Evolutionary conservation across 495 filamentous ascomycete species (phyloP).

Genomic region (Trichoderma asperelloides): DNA sequence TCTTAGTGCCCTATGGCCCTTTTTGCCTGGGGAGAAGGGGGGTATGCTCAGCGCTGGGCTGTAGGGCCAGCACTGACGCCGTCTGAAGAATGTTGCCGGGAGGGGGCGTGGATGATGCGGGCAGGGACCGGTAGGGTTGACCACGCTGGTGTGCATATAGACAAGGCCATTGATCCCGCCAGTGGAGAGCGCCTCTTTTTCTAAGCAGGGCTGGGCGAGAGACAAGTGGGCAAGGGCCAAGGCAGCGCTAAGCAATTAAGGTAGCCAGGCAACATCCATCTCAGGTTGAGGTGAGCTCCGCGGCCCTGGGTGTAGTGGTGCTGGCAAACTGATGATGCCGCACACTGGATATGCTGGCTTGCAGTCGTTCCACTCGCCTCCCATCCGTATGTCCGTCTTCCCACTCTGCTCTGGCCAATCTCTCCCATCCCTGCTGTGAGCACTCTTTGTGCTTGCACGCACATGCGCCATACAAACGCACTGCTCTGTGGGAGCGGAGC

Average conservation of each 20-base stretch:
- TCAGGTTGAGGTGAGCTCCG: neutral
- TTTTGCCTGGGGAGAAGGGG: neutral
- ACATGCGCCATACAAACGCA: no score
- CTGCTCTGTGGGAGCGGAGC: neutral
- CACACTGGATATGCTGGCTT: neutral
- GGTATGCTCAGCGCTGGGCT: neutral
- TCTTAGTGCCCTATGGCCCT: constrained; percentile 1
- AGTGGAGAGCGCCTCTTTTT: constrained; percentile 6
- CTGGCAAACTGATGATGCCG: neutral
- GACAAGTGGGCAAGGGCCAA: neutral
- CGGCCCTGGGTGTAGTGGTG: neutral
- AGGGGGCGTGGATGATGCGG: neutral
- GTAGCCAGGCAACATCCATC: constrained; percentile 8
- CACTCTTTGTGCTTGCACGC: neutral
- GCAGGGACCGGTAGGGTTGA: neutral
- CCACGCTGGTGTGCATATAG: constrained; percentile 6
- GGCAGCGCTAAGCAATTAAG: constrained; percentile 1
- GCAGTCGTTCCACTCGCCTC: neutral
- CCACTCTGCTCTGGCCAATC: neutral
- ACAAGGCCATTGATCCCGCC: constrained; percentile 1
- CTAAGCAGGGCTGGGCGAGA: constrained; percentile 4
- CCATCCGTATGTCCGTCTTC: neutral
- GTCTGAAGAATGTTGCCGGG: neutral
- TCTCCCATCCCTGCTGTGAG: neutral
- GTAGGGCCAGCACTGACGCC: constrained; percentile 2